Conservation (phyloP, 1,139 yeast genomes). For the Kluyveromyces sp. region DNA sequence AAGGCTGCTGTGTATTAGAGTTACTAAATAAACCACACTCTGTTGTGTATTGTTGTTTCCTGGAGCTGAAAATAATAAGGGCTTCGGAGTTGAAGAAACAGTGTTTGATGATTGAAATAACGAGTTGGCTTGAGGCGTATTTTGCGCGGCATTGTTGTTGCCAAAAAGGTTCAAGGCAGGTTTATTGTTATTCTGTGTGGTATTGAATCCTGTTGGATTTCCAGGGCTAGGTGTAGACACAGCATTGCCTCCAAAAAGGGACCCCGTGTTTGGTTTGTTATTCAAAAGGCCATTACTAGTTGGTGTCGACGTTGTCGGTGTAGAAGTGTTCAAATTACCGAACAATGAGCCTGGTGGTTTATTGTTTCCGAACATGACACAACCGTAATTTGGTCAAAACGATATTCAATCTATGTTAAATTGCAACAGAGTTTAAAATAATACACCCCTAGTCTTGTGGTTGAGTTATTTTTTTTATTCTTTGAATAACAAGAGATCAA, state of each 20-base stretch:
- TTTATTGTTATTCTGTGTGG: background rate
- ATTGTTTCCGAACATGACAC: constrained; percentile 21
- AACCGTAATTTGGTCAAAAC: too few relatives aligned
- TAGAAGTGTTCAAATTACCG: constrained; percentile 23
- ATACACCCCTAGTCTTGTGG: too few relatives aligned
- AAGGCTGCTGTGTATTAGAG: background rate
- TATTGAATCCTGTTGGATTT: constrained; percentile 2
- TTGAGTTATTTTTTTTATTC: too few relatives aligned
- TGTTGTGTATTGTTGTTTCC: constrained; percentile 5
- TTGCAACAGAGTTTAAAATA: too few relatives aligned
- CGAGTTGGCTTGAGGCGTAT: constrained; percentile 2
- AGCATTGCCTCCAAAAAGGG: constrained; percentile 21
- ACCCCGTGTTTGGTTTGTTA: constrained; percentile 19
- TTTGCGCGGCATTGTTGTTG: constrained; percentile 8
- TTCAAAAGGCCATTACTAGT: constrained; percentile 15
- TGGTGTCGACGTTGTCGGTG: constrained; percentile 28
- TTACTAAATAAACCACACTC: constrained; percentile 20
- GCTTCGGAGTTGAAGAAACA: background rate
- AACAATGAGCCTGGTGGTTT: constrained; percentile 20
- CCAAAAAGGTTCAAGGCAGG: constrained; percentile 25
- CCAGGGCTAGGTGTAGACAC: constrained; percentile 25
- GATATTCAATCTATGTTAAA: too few relatives aligned
- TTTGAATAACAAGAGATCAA: too few relatives aligned
- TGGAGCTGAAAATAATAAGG: constrained; percentile 7
- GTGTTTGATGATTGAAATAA: background rate